These are phyloP conservation scores for Hanseniaspora singularis DNA, from an alignment of 805 yeast species.

Conservation along the genomic window DNA sequence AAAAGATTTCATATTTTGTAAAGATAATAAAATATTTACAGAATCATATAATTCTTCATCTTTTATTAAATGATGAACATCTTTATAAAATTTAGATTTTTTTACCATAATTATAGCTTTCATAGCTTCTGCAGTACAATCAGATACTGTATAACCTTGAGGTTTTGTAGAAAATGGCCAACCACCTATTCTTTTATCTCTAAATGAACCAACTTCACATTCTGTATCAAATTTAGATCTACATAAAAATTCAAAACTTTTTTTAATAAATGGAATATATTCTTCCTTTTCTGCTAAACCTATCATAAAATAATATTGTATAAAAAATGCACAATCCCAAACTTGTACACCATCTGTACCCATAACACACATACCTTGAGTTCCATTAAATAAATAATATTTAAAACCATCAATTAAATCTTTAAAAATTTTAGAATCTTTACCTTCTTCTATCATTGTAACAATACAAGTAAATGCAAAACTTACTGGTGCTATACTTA, in stretches of 20 bases:
- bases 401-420: slow-evolving; percentile 47
- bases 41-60: slow-evolving; percentile 49
- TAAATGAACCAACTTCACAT: slow-evolving; percentile 60
- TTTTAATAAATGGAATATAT: slow-evolving; percentile 50
- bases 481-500: slow-evolving; percentile 89
- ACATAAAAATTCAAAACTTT: slow-evolving; percentile 58
- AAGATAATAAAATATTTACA: slow-evolving; percentile 57
- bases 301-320: slow-evolving; percentile 70
- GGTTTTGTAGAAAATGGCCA: slow-evolving; percentile 95
- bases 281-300: slow-evolving; percentile 63
- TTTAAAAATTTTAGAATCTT: slow-evolving; percentile 47
- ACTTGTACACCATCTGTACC: slow-evolving; percentile 97
- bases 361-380: slow-evolving; percentile 83
- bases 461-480: slow-evolving; percentile 75
- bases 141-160: slow-evolving; percentile 94
- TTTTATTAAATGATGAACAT: slow-evolving; percentile 41
- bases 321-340: slow-evolving; percentile 90
- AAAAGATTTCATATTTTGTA: slow-evolving; percentile 69
- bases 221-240: slow-evolving; percentile 78
- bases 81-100: slow-evolving; percentile 42
- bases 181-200: slow-evolving; percentile 78
- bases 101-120: slow-evolving; percentile 90
- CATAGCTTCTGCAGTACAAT: slow-evolving; percentile 91
- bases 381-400: slow-evolving; percentile 73
- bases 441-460: slow-evolving; percentile 57